Percentiles rank a stretch among this genome's conserved stretches.
Conservation (phyloP, 1,139 yeast species). For the Nakaseomyces uthaithaninus region DNA sequence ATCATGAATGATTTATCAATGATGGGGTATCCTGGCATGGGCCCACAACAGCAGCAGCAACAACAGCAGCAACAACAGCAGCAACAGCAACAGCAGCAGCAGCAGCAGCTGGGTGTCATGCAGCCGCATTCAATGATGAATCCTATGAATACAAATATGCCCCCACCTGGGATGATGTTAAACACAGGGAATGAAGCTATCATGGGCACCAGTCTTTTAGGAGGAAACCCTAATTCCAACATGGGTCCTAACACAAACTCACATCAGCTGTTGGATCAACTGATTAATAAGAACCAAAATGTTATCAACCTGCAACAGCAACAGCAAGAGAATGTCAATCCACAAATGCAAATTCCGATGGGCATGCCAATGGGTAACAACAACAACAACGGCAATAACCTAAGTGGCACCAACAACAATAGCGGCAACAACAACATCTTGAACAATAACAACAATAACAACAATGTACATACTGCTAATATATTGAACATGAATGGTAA, state of each 20-base stretch:
- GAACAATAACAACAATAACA: constrained; percentile 2
- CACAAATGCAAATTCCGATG: constrained; percentile 3
- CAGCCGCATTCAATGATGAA: constrained; percentile 7
- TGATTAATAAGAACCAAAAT: constrained; percentile 10
- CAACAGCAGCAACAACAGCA: constrained; percentile 12
- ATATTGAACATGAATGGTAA: neutral
- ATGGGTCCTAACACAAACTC: constrained; percentile 8
- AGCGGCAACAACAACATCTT: neutral
- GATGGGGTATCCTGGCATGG: constrained; percentile 12
- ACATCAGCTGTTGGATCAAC: constrained; percentile 18
- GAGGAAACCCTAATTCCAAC: neutral
- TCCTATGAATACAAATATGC: constrained; percentile 6
- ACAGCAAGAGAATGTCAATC: constrained; percentile 6
- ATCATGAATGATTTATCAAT: constrained; percentile 14
- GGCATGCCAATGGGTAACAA: constrained; percentile 10
- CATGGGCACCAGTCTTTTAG: neutral
- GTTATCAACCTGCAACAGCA: constrained; percentile 7
- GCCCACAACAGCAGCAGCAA: constrained; percentile 11
- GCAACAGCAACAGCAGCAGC: constrained; percentile 13
- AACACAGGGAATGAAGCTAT: constrained; percentile 6
- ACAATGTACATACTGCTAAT: neutral
- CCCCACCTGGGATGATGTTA: constrained; percentile 18
- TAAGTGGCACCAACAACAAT: neutral
- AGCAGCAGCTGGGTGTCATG: constrained; percentile 6
- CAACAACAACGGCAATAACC: constrained; percentile 10